Percentiles rank a stretch among this genome's conserved stretches.
These are phyloP conservation scores for Teratosphaeria viscida DNA, from an alignment of 2,329 filamentous ascomycete genomes.

Conservation along the genomic window DNA sequence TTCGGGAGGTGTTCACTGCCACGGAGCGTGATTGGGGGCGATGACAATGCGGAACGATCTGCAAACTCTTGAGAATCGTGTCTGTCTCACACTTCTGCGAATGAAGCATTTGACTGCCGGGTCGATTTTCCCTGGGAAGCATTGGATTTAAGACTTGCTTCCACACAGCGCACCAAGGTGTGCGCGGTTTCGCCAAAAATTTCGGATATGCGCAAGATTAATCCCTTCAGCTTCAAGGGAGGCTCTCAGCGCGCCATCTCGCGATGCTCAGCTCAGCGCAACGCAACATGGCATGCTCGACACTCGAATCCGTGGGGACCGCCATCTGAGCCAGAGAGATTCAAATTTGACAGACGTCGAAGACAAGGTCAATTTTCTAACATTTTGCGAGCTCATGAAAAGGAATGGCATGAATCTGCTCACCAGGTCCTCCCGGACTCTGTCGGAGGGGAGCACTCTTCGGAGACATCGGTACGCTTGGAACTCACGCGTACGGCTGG, in stretches of 20 bases:
- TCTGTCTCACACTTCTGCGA: too few relatives aligned
- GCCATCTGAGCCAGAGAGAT: neutral
- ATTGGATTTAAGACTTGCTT: neutral
- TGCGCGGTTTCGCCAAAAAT: neutral
- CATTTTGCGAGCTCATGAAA: too few relatives aligned
- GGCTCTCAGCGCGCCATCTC: neutral
- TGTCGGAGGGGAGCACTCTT: too few relatives aligned
- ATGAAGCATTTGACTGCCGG: too few relatives aligned
- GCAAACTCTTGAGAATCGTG: neutral
- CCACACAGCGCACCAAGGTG: neutral
- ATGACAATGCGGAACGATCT: neutral
- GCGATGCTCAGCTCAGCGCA: neutral
- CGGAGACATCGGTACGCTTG: too few relatives aligned
- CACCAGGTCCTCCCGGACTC: too few relatives aligned
- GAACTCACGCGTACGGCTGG: too few relatives aligned
- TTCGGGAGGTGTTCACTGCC: conserved; percentile 23
- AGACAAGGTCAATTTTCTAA: too few relatives aligned
- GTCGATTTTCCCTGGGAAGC: neutral
- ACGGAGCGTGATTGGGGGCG: conserved; percentile 22
- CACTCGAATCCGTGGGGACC: neutral
- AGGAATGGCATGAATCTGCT: too few relatives aligned
- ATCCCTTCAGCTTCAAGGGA: neutral
- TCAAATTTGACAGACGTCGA: too few relatives aligned
- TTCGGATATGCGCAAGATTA: neutral
- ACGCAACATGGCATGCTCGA: neutral